These are phyloP conservation scores for Hamigera avellanea DNA, from an alignment of 495 filamentous ascomycete species.

Conservation along the genomic window DNA sequence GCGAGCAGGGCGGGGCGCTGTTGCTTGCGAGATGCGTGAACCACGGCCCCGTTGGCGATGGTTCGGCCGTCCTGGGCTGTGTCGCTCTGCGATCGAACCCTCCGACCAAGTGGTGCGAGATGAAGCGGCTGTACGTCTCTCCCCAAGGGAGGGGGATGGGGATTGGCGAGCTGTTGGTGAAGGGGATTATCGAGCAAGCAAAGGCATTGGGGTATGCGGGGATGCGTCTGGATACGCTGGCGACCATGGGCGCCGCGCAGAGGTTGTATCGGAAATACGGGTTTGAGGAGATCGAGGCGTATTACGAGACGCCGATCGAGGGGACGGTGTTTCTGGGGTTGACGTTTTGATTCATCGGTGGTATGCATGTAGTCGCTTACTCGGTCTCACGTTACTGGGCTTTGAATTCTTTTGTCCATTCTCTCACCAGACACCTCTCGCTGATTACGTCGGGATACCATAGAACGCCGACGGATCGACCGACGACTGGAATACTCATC, in stretches of 20 bases:
- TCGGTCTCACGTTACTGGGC: no score
- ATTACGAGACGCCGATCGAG: constrained; percentile 45
- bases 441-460: no score
- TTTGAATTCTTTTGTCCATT: no score
- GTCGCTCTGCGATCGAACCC: constrained; percentile 21
- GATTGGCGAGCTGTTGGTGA: constrained; percentile 34
- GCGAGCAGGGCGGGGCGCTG: constrained; percentile 28
- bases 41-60: not conserved
- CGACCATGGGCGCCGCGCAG: constrained; percentile 40
- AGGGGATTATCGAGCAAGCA: constrained; percentile 32
- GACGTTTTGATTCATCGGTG: no score
- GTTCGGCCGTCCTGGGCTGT: constrained; percentile 31
- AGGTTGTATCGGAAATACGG: constrained; percentile 37
- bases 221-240: constrained; percentile 46
- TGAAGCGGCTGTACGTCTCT: constrained; percentile 46
- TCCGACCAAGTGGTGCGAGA: constrained; percentile 35
- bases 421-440: no score
- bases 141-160: constrained; percentile 34
- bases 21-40: constrained; percentile 30
- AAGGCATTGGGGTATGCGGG: constrained; percentile 36
- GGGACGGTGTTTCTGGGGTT: constrained; percentile 31
- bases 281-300: constrained; percentile 41
- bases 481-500: no score
- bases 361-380: no score
- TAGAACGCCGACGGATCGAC: no score